These are phyloP conservation scores for Pythium phragmiticola DNA, from an alignment of 352 stramenopile genomes.

Conservation along the genomic window DNA sequence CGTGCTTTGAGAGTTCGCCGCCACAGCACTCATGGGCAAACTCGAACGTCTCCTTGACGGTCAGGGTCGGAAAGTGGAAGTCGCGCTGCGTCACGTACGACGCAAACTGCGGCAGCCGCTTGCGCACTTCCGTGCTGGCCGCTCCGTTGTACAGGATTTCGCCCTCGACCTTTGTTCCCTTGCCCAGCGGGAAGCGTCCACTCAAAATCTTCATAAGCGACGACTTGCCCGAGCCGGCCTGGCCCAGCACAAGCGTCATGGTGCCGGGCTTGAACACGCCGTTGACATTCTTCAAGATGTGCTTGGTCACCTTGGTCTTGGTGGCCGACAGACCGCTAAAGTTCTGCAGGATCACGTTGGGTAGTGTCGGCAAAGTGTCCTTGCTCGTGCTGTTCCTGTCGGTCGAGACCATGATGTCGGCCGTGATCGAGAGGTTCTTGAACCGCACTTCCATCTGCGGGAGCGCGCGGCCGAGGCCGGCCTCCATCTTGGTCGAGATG, in stretches of 20 bases:
- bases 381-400: too few species aligned
- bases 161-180: too few species aligned
- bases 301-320: conserved; percentile 37
- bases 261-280: conserved; percentile 44
- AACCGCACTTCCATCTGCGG: conserved; percentile 64
- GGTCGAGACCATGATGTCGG: too few species aligned
- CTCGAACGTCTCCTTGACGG: background rate
- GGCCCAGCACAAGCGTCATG: conserved; percentile 50
- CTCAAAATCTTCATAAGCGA: conserved; percentile 54
- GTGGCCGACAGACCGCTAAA: conserved; percentile 31
- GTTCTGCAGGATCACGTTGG: conserved; percentile 40
- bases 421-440: conserved; percentile 5
- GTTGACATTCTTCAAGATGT: conserved; percentile 42
- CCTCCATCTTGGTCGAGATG: conserved; percentile 40
- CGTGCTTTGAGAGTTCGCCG: conserved; percentile 26
- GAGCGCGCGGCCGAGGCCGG: conserved; percentile 35
- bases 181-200: conserved; percentile 36
- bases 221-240: conserved; percentile 48
- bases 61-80: conserved; percentile 33
- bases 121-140: too few species aligned
- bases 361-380: conserved; percentile 42
- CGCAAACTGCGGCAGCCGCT: conserved; percentile 42
- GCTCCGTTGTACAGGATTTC: too few species aligned
- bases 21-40: conserved; percentile 48
- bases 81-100: conserved; percentile 52